Evolutionary conservation across 768 basidiomycete species (phyloP).

Genomic region (Phaffia tasmanica): DNA sequence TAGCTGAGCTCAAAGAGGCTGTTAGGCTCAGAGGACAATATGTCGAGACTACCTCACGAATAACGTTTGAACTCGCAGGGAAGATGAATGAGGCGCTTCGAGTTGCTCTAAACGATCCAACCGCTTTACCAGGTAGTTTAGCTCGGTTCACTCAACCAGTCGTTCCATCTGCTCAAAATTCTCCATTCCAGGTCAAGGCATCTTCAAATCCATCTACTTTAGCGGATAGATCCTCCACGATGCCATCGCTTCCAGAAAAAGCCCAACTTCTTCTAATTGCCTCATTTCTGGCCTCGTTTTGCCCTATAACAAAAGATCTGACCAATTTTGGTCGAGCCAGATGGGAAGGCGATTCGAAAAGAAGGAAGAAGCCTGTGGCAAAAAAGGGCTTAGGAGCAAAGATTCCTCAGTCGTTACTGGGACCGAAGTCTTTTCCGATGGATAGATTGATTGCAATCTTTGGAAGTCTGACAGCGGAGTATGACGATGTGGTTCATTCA

Average conservation of each 20-base stretch:
- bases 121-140: conserved; percentile 6
- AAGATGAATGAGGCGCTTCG: conserved; percentile 11
- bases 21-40: conserved; percentile 2
- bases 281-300: conserved; percentile 15
- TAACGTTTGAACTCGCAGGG: conserved; percentile 5
- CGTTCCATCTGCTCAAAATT: not conserved
- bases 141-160: conserved; percentile 6
- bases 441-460: conserved; percentile 24
- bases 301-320: conserved; percentile 16
- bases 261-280: conserved; percentile 19
- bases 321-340: conserved; percentile 16
- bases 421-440: conserved; percentile 4
- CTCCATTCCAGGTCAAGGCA: not conserved
- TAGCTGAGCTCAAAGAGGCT: not conserved
- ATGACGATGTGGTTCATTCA: conserved; percentile 8
- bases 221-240: not conserved
- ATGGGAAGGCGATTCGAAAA: conserved; percentile 17
- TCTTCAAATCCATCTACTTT: not conserved
- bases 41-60: not conserved
- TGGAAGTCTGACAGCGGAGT: conserved; percentile 20
- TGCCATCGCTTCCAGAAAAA: conserved; percentile 9
- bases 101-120: conserved; percentile 13
- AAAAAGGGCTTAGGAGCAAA: conserved; percentile 8
- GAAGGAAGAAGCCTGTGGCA: conserved; percentile 8
- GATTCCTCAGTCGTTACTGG: conserved; percentile 5